Evolutionary conservation across 176 grass and related monocot species (phyloP).

Genomic region (Zoysia pacifica): DNA sequence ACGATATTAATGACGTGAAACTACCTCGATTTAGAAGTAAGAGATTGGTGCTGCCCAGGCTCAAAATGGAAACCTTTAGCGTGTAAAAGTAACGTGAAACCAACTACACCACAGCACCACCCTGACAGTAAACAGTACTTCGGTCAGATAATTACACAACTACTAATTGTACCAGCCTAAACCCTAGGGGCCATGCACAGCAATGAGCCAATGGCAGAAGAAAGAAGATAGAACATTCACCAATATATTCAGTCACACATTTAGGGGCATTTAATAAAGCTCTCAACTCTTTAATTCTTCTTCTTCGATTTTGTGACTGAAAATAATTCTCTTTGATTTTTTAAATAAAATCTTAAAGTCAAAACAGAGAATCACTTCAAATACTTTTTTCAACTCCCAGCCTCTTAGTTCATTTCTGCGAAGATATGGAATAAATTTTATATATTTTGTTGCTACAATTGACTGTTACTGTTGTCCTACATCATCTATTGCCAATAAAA

Average conservation of each 20-base stretch:
- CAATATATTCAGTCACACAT: too few species aligned
- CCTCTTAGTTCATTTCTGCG: too few species aligned
- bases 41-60: constrained; percentile 31
- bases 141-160: not conserved
- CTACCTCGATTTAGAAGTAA: too few species aligned
- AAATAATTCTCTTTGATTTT: too few species aligned
- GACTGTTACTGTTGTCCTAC: constrained; percentile 9
- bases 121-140: not conserved
- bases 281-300: too few species aligned
- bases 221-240: not conserved
- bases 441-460: not conserved
- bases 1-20: too few species aligned
- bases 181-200: not conserved
- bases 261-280: too few species aligned
- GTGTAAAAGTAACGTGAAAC: constrained; percentile 32
- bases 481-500: constrained; percentile 32
- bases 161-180: not conserved
- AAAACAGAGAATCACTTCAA: too few species aligned
- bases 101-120: constrained; percentile 45
- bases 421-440: not conserved
- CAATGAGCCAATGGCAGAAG: not conserved
- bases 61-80: not conserved
- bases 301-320: too few species aligned
- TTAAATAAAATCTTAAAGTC: too few species aligned
- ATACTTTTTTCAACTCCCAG: too few species aligned